phyloP scores from a whole-genome alignment of 345 rosid species.

The Eucalyptus polybractea region DNA sequence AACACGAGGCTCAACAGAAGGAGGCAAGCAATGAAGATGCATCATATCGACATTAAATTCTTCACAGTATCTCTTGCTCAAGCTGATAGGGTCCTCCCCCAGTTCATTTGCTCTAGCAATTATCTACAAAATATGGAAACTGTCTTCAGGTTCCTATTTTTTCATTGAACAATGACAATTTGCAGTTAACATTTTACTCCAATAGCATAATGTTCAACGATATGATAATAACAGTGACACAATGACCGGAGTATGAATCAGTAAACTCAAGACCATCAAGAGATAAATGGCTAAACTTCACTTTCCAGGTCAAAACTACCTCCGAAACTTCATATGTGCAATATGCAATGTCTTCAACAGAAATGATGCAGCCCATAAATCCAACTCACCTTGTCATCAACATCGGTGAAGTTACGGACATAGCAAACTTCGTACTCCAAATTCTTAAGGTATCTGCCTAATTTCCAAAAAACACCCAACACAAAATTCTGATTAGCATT shows the following conservation, averaged over 20 bases:
- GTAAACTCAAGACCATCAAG: no score
- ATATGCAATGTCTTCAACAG: neutral
- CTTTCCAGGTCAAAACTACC: neutral
- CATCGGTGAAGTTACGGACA: slow-evolving; percentile 94
- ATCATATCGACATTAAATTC: slow-evolving; percentile 76
- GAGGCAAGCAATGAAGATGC: slow-evolving; percentile 66
- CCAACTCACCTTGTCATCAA: slow-evolving; percentile 84
- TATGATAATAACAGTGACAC: neutral
- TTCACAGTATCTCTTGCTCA: slow-evolving; percentile 73
- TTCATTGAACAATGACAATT: slow-evolving; percentile 10
- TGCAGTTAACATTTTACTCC: slow-evolving; percentile 1
- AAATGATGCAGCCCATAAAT: neutral
- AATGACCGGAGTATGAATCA: neutral
- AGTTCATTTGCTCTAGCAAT: slow-evolving; percentile 81
- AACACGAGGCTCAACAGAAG: slow-evolving; percentile 80
- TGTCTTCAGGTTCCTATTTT: slow-evolving; percentile 40
- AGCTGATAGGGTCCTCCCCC: slow-evolving; percentile 83
- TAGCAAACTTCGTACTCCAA: slow-evolving; percentile 81
- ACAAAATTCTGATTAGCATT: neutral
- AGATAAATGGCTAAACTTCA: neutral
- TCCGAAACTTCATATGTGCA: neutral
- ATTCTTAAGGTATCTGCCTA: slow-evolving; percentile 89
- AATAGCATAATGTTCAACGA: neutral
- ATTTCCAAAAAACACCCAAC: slow-evolving; percentile 12
- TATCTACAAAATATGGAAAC: slow-evolving; percentile 50